These are phyloP conservation scores for Starmerella etchellsii DNA, from an alignment of 805 yeast species.

Conservation along the genomic window DNA sequence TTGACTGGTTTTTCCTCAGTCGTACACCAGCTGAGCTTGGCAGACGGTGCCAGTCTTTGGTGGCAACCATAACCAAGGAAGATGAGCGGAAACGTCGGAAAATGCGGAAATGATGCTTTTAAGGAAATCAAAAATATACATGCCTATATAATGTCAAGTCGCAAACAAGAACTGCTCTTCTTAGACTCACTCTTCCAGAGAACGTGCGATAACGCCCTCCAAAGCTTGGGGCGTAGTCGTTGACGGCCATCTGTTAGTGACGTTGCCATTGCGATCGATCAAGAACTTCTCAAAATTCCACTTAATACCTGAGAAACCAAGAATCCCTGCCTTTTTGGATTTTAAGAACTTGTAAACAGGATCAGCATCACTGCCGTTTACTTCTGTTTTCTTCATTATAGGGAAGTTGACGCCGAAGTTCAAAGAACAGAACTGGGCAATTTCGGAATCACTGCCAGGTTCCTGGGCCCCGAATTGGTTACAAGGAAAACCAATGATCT, in stretches of 20 bases:
- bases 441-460: constrained; percentile 55
- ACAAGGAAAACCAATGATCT: constrained; percentile 76
- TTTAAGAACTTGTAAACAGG: constrained; percentile 74
- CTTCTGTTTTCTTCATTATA: constrained; percentile 71
- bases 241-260: constrained; percentile 50
- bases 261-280: constrained; percentile 44
- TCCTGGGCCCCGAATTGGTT: constrained; percentile 80
- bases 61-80: constrained; percentile 66
- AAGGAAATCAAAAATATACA: not conserved
- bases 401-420: constrained; percentile 92
- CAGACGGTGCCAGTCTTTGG: constrained; percentile 67
- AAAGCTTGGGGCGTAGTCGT: constrained; percentile 53
- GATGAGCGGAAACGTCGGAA: constrained; percentile 18
- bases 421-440: constrained; percentile 55
- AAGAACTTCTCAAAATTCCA: constrained; percentile 77
- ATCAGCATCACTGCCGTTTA: constrained; percentile 71
- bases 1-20: constrained; percentile 77
- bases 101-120: not conserved
- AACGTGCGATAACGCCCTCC: constrained; percentile 5
- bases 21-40: constrained; percentile 65
- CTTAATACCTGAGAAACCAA: constrained; percentile 60
- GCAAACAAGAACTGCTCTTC: too few relatives aligned
- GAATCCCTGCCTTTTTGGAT: constrained; percentile 40
- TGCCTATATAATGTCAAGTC: too few relatives aligned
- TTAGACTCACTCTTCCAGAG: not conserved